Percentiles rank a stretch among this genome's conserved stretches.
Evolutionary conservation across 73 alveolate species (phyloP).

Genomic region (Paramecium pentaurelia): DNA sequence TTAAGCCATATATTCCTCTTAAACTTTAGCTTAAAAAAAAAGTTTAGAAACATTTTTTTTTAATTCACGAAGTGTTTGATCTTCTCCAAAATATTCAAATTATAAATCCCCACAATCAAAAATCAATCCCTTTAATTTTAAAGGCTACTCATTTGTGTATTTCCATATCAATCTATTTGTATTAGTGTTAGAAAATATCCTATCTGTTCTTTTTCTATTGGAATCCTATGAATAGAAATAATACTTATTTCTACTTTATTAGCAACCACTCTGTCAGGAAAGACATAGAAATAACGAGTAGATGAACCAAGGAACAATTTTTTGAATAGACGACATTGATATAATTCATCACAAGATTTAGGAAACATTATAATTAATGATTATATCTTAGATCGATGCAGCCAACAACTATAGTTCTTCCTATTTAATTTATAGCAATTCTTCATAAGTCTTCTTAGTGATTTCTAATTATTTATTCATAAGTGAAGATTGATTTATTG

Average conservation of each 20-base stretch:
- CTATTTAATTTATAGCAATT: neutral
- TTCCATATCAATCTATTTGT: neutral
- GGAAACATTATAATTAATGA: conserved; percentile 48
- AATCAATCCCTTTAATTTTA: neutral
- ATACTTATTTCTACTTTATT: neutral
- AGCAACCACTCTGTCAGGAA: neutral
- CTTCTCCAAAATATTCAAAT: conserved; percentile 22
- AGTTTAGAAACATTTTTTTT: neutral
- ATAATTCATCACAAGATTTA: conserved; percentile 51
- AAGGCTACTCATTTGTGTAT: neutral
- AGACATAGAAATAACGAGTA: neutral
- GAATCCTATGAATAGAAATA: neutral
- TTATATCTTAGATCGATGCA: conserved; percentile 15
- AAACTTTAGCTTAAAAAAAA: conserved; percentile 1
- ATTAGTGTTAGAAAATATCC: neutral
- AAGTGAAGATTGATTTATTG: neutral
- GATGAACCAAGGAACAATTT: conserved; percentile 20
- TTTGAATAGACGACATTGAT: neutral
- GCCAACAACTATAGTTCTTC: conserved; percentile 6
- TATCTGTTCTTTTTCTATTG: conserved; percentile 17
- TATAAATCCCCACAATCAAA: neutral
- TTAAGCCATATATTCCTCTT: conserved; percentile 17
- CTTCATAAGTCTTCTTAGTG: conserved; percentile 7
- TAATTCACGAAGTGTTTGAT: neutral
- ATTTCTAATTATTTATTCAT: neutral